Conservation (phyloP, 495 filamentous ascomycete species). For the Lasiosphaeria miniovina region DNA sequence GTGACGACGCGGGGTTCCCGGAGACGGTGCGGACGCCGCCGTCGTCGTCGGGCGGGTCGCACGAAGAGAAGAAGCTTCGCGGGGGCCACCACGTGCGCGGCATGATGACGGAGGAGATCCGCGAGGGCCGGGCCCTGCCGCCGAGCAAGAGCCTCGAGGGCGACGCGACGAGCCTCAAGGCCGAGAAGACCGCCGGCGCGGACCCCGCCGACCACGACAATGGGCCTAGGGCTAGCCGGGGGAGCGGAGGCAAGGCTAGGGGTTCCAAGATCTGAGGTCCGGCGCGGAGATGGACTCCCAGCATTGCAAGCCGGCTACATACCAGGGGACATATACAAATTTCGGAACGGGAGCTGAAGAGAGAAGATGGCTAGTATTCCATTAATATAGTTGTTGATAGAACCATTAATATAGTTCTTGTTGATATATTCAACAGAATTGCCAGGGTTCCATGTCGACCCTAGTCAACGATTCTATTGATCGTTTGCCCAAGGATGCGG, state of each 20-base stretch:
- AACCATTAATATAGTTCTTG: not conserved
- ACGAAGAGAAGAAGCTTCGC: conserved; percentile 19
- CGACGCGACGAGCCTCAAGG: conserved; percentile 9
- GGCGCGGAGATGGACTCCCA: no score
- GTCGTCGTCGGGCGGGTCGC: conserved; percentile 13
- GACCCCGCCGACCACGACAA: conserved; percentile 11
- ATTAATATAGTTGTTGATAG: not conserved
- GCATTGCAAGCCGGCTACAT: no score
- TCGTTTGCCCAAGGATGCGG: no score
- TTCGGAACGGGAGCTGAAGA: not conserved
- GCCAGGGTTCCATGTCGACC: no score
- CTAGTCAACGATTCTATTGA: no score
- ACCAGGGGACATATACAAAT: no score
- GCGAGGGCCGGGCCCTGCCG: conserved; percentile 6
- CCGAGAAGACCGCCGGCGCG: conserved; percentile 2
- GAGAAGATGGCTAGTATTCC: not conserved
- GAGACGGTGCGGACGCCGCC: conserved; percentile 5
- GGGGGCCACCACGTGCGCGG: conserved; percentile 15
- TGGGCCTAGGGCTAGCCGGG: not conserved
- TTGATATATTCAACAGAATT: not conserved
- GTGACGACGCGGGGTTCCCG: conserved; percentile 3
- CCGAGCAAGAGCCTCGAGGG: conserved; percentile 9
- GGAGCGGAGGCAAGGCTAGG: not conserved
- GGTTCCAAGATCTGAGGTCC: conserved; percentile 2
- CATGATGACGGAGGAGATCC: conserved; percentile 17